These are phyloP conservation scores for Sanghuangporus weigelae DNA, from an alignment of 1,284 basidiomycete genomes.

Conservation along the genomic window DNA sequence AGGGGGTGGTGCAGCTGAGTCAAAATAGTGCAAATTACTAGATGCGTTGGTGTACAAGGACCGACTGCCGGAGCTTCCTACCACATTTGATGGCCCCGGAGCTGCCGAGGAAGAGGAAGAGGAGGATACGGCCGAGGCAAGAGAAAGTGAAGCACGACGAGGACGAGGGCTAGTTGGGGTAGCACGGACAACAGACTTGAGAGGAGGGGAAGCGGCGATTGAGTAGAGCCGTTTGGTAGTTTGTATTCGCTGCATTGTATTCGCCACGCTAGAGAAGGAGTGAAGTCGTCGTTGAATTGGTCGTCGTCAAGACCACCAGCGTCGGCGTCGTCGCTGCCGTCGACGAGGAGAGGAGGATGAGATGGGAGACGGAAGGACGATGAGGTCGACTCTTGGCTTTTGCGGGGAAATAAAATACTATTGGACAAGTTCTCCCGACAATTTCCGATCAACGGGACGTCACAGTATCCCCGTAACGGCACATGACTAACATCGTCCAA, in stretches of 20 bases:
- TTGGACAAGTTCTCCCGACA: not conserved
- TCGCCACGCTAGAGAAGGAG: not conserved
- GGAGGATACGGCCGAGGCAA: not conserved
- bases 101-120: not conserved
- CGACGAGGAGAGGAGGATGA: not conserved
- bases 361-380: not conserved
- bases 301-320: not conserved
- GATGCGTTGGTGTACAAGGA: constrained; percentile 7
- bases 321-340: not conserved
- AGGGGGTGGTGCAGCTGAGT: constrained; percentile 7
- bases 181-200: not conserved
- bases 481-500: not conserved
- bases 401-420: constrained; percentile 6
- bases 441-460: not conserved
- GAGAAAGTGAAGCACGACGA: constrained; percentile 7
- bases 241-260: constrained; percentile 10
- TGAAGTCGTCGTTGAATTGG: not conserved
- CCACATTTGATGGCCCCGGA: not conserved
- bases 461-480: not conserved
- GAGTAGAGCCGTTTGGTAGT: constrained; percentile 12
- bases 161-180: constrained; percentile 6
- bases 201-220: constrained; percentile 6
- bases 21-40: constrained; percentile 10
- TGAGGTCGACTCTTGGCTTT: not conserved
- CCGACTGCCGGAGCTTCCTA: not conserved